Evolutionary conservation across 2,329 filamentous ascomycete species (phyloP).

Genomic region (Fusarium coicis): DNA sequence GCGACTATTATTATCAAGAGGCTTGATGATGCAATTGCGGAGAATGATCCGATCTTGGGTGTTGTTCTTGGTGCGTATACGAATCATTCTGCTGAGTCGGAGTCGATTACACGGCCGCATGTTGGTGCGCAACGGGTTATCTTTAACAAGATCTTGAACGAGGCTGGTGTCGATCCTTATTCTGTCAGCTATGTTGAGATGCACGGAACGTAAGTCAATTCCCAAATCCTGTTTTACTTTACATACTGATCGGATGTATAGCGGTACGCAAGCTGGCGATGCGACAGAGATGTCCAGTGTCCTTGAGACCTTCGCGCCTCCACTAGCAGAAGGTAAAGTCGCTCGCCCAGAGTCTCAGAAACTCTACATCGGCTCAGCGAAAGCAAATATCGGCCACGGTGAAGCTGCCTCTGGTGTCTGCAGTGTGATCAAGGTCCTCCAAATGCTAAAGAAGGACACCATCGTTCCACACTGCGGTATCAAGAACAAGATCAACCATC

Average conservation of each 20-base stretch:
- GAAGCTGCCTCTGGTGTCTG: constrained; percentile 69
- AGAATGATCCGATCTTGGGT: constrained; percentile 74
- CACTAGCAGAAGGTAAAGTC: not conserved
- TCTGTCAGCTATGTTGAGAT: constrained; percentile 89
- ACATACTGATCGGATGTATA: rapidly evolving
- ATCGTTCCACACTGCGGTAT: constrained; percentile 67
- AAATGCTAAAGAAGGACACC: constrained; percentile 59
- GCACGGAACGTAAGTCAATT: constrained; percentile 67
- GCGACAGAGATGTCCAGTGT: constrained; percentile 86
- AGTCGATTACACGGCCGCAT: constrained; percentile 78
- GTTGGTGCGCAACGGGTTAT: constrained; percentile 70
- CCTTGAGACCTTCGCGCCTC: constrained; percentile 63
- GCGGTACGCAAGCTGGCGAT: constrained; percentile 75
- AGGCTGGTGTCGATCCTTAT: constrained; percentile 78
- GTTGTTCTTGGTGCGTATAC: constrained; percentile 72
- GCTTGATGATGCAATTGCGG: constrained; percentile 57
- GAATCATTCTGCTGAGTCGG: constrained; percentile 77
- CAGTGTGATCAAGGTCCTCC: constrained; percentile 64
- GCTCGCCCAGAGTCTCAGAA: constrained; percentile 12
- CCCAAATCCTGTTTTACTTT: rapidly evolving
- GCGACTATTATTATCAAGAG: constrained; percentile 62
- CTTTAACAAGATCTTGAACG: constrained; percentile 73
- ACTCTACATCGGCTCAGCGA: constrained; percentile 71
- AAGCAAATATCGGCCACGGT: constrained; percentile 73
- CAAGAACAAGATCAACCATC: constrained; percentile 58